Percentiles rank a stretch among this genome's conserved stretches.
Conservation (phyloP, 805 yeast genomes). For the Teunomyces lycoperdinae region DNA sequence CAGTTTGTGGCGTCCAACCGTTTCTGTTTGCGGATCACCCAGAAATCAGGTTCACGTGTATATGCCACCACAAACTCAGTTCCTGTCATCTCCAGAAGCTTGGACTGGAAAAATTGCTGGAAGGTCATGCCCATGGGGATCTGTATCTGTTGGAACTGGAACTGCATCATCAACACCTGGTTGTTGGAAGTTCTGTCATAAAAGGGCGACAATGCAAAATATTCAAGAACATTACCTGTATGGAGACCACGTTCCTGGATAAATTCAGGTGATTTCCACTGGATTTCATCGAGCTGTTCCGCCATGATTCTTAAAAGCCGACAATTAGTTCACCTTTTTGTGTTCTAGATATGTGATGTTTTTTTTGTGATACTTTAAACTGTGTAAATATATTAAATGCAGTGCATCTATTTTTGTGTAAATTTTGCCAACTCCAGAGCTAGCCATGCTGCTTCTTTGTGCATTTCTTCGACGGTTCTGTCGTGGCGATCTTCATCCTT, state of each 20-base stretch:
- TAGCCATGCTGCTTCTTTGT: constrained; percentile 51
- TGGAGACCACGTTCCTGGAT: constrained; percentile 83
- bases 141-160: constrained; percentile 63
- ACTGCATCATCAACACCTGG: constrained; percentile 93
- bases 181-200: constrained; percentile 92
- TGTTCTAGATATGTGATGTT: too few relatives aligned
- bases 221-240: constrained; percentile 88
- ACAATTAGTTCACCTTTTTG: too few relatives aligned
- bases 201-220: constrained; percentile 91
- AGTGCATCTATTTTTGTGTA: background rate
- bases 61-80: constrained; percentile 75
- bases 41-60: constrained; percentile 84
- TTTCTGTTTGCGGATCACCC: constrained; percentile 85
- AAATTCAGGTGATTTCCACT: constrained; percentile 98
- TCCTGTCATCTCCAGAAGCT: constrained; percentile 77
- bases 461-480: constrained; percentile 66
- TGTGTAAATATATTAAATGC: too few relatives aligned
- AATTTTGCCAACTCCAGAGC: background rate
- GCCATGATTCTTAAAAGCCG: constrained; percentile 11
- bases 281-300: constrained; percentile 74
- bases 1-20: constrained; percentile 53
- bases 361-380: too few relatives aligned
- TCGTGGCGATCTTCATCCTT: constrained; percentile 53
- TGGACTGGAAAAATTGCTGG: constrained; percentile 45
- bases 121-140: constrained; percentile 29